Evolutionary conservation across 192 early-diverging fungal genomes (phyloP).

Genomic region (Chytriomyces hyalinus): DNA sequence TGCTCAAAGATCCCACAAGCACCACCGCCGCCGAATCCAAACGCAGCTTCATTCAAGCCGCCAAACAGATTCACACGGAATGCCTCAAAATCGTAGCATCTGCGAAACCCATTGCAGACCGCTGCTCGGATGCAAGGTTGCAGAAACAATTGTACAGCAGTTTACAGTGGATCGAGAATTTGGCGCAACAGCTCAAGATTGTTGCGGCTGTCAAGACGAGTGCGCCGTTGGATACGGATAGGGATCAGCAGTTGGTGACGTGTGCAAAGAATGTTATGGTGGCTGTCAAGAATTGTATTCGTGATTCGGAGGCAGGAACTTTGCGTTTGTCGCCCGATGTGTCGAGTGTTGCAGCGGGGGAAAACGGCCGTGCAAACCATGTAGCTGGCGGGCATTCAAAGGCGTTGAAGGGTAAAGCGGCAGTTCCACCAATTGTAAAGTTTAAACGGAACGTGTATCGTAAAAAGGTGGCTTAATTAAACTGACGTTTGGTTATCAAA

Average conservation of each 20-base stretch:
- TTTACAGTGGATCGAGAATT: slow-evolving; percentile 46
- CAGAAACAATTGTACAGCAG: slow-evolving; percentile 28
- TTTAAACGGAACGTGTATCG: no score
- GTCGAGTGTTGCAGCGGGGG: neutral
- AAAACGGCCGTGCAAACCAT: neutral
- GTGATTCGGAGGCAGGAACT: slow-evolving; percentile 48
- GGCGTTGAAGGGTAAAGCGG: no score
- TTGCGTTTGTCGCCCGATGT: slow-evolving; percentile 28
- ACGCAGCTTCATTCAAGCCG: slow-evolving; percentile 48
- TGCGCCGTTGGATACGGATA: slow-evolving; percentile 50
- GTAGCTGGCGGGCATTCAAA: neutral
- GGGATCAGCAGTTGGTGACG: slow-evolving; percentile 49
- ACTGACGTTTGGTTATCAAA: no score
- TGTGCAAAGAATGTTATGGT: slow-evolving; percentile 56
- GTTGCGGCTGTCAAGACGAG: slow-evolving; percentile 58
- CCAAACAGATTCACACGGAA: slow-evolving; percentile 47
- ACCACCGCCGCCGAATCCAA: slow-evolving; percentile 40
- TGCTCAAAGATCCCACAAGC: slow-evolving; percentile 12
- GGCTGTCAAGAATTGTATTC: slow-evolving; percentile 44
- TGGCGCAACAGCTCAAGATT: slow-evolving; percentile 61
- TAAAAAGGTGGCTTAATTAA: no score
- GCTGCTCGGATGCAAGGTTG: slow-evolving; percentile 51
- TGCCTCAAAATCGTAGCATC: slow-evolving; percentile 30
- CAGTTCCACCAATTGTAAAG: no score
- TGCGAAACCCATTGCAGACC: slow-evolving; percentile 37